Evolutionary conservation across 2,329 filamentous ascomycete genomes (phyloP).

Genomic region (Juglanconis juglandina): DNA sequence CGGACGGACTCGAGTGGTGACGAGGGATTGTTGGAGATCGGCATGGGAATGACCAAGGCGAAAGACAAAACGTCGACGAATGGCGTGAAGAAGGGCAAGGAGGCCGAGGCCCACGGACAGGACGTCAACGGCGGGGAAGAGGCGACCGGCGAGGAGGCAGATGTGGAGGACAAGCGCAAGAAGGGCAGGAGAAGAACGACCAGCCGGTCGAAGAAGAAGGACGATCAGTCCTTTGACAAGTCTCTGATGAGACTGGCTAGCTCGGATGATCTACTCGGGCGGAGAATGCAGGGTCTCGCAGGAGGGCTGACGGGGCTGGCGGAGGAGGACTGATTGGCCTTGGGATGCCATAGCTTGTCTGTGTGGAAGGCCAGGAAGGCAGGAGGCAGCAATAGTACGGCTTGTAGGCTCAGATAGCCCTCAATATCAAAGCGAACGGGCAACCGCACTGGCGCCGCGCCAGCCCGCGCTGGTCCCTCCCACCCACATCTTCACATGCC

Average conservation of each 20-base stretch:
- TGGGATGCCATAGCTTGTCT: too few species aligned
- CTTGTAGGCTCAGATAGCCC: too few species aligned
- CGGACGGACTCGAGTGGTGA: constrained; percentile 66
- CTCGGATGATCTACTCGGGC: constrained; percentile 54
- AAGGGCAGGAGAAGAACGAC: constrained; percentile 28
- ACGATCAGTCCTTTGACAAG: constrained; percentile 33
- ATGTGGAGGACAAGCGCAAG: constrained; percentile 22
- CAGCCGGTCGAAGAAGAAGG: constrained; percentile 25
- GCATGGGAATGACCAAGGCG: constrained; percentile 63
- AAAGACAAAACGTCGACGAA: constrained; percentile 20
- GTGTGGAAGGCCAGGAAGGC: too few species aligned
- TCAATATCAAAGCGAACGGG: too few species aligned
- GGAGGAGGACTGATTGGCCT: constrained; percentile 31
- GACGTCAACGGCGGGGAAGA: constrained; percentile 16
- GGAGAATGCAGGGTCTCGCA: constrained; percentile 57
- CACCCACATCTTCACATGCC: too few species aligned
- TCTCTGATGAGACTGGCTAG: constrained; percentile 53
- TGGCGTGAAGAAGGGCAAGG: constrained; percentile 23
- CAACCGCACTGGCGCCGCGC: too few species aligned
- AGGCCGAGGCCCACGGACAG: constrained; percentile 22
- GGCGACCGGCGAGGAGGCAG: constrained; percentile 21
- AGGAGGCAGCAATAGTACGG: too few species aligned
- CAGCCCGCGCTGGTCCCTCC: too few species aligned
- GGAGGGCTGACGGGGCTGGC: constrained; percentile 49
- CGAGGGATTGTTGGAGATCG: constrained; percentile 85